Base-by-base conservation (phyloP, 2,329 filamentous ascomycete genomes). In the Trichophyton benhamiae region DNA sequence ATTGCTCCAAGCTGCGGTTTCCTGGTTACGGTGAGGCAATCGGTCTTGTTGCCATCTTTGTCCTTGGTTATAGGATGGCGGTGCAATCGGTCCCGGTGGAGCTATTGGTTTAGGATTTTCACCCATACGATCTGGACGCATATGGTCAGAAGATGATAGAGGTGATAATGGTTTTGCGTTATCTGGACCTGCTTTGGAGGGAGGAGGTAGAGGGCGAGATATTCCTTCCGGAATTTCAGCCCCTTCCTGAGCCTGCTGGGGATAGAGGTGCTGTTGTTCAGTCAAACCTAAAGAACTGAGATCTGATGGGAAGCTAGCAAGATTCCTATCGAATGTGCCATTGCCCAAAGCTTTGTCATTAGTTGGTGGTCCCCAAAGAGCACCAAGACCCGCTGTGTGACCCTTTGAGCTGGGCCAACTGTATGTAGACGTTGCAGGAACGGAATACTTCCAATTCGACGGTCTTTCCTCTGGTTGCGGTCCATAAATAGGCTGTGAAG, bases 271-370 rank as follows among this genome's bases (percentile, higher is more conserved):
- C 17, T 72, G 57, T 60, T 76, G 74, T 27, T 76, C 75, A 36
- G 70, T 65, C 13, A 77, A 68, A 55, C 71, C 70, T 38, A 77
- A 71, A n/a, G 77, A 71, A 62, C 70, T 65, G 30, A 75, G 65
- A 62, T 78, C 73, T 46, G 76, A 69, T 53, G 80, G 74, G 60
- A 79, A 80, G 46, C 77, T 76, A 38, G 75, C 75, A 60, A 82
- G 78, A 62, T 72, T 73, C 62, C 77, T 78, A 64, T 84, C 82
- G 66, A 86, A 86, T 1, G 82, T 84, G 33, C 83, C 83, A 70
- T 86, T 86, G 15, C 83, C 83, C 46, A 86, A 77, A 27, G 81
- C 80, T 66, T 80, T 79, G 64, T 83, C 80, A 66, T 77, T 77
- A 60, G 75, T 78, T 42, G 80, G 75, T 42, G 80, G 77, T 61